Conservation (phyloP, 2,329 filamentous ascomycete genomes). For the Sarocladiaceae sp. region DNA sequence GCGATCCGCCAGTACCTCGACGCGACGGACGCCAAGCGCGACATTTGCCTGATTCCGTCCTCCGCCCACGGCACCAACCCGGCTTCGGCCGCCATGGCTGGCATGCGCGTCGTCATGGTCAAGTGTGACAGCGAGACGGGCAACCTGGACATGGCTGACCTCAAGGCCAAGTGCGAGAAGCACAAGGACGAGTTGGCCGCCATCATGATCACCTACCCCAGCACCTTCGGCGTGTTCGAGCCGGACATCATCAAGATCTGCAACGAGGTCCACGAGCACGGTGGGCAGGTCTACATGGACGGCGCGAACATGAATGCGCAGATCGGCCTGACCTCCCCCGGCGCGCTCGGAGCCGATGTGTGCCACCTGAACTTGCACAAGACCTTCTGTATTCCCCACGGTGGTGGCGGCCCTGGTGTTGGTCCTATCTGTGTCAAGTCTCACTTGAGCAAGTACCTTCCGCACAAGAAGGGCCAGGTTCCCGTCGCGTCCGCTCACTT, state of each 20-base stretch:
- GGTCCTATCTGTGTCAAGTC: conserved; percentile 89
- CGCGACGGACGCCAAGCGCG: conserved; percentile 58
- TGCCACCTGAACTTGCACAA: conserved; percentile 98
- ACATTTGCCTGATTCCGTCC: conserved; percentile 91
- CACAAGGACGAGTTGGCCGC: conserved; percentile 80
- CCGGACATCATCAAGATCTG: conserved; percentile 82
- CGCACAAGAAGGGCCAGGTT: conserved; percentile 37
- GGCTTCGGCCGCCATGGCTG: conserved; percentile 90
- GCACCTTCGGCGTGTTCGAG: conserved; percentile 93
- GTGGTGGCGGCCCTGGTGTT: conserved; percentile 88
- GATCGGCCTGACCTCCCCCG: conserved; percentile 90
- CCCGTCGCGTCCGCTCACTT: conserved; percentile 67
- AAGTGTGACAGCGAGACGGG: conserved; percentile 86
- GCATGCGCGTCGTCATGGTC: conserved; percentile 88
- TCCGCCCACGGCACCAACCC: conserved; percentile 96
- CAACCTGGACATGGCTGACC: conserved; percentile 82
- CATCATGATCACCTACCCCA: conserved; percentile 97
- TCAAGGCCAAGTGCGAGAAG: conserved; percentile 85
- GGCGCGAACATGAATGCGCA: conserved; percentile 98
- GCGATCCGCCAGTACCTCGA: conserved; percentile 78
- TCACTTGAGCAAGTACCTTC: conserved; percentile 73
- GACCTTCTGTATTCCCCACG: conserved; percentile 97
- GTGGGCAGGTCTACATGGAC: conserved; percentile 97
- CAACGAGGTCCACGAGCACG: conserved; percentile 78
- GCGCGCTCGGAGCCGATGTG: conserved; percentile 92